A percentile compares a stretch with the other conserved stretches of the same genome.
Evolutionary conservation across 345 rosid genomes (phyloP).

Genomic region (Linum tenue): DNA sequence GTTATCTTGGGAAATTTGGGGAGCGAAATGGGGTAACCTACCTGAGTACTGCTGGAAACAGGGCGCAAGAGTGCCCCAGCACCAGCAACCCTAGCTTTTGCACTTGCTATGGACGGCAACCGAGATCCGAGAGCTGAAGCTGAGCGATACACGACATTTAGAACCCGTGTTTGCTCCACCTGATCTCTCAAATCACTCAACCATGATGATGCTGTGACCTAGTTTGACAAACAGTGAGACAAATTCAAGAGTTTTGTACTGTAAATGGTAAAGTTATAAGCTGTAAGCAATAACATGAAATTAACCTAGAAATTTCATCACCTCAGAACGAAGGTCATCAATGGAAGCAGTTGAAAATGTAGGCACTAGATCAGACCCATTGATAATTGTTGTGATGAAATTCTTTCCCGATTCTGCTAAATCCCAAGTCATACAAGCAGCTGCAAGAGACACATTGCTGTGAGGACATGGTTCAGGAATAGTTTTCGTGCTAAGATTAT

Average conservation of each 20-base stretch:
- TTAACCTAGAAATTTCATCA: conserved; percentile 17
- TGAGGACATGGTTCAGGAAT: too few species aligned
- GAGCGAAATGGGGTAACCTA: conserved; percentile 11
- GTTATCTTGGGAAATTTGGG: too few species aligned
- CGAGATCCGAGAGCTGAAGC: conserved; percentile 91
- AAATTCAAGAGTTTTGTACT: not conserved
- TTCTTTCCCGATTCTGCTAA: conserved; percentile 97
- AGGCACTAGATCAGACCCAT: conserved; percentile 96
- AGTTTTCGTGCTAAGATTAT: not conserved
- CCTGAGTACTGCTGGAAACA: conserved; percentile 85
- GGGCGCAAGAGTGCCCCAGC: conserved; percentile 89
- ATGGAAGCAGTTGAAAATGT: conserved; percentile 85
- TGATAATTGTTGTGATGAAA: conserved; percentile 65
- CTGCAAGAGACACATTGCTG: conserved; percentile 30
- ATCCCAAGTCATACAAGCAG: conserved; percentile 99
- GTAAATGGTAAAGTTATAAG: not conserved
- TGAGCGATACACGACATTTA: conserved; percentile 83
- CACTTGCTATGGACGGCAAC: conserved; percentile 85
- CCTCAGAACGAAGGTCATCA: conserved; percentile 95
- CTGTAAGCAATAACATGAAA: not conserved
- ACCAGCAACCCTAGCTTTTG: conserved; percentile 91
- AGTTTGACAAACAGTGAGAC: conserved; percentile 10
- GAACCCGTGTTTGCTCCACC: conserved; percentile 76
- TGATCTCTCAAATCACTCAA: conserved; percentile 88
- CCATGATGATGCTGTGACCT: conserved; percentile 97